Conservation (phyloP, 805 yeast species). For the Hanseniaspora guilliermondii region DNA sequence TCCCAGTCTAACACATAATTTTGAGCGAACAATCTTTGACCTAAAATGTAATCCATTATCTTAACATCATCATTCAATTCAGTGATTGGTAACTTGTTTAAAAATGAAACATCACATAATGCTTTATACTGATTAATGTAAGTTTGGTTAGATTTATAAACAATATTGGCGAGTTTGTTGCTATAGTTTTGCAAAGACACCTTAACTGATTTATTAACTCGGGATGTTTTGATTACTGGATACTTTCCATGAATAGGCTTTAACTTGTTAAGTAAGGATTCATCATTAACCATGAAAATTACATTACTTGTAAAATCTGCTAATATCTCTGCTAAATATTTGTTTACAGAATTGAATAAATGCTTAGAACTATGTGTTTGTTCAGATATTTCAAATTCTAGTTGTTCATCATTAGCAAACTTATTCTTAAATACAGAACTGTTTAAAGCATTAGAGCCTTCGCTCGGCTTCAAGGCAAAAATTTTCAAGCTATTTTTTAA, state of each 20-base stretch:
- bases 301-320: not conserved
- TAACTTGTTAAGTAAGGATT: not conserved
- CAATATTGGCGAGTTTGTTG: not conserved
- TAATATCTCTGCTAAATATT: not conserved
- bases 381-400: not conserved
- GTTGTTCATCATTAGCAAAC: not conserved
- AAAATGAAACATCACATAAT: conserved; percentile 1
- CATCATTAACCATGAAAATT: conserved; percentile 8
- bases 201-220: not conserved
- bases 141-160: not conserved
- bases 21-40: conserved; percentile 54
- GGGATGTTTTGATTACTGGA: not conserved
- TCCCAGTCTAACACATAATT: conserved; percentile 92
- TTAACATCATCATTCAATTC: not conserved
- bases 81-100: conserved; percentile 5
- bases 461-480: conserved; percentile 37
- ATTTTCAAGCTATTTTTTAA: conserved; percentile 43
- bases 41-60: conserved; percentile 68
- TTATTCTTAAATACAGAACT: conserved; percentile 24
- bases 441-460: conserved; percentile 33
- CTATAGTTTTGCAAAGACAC: conserved; percentile 10
- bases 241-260: not conserved
- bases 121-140: not conserved
- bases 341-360: not conserved
- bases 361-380: not conserved